These are phyloP conservation scores for Exidia glandulosa DNA, from an alignment of 768 basidiomycete species.

Conservation along the genomic window DNA sequence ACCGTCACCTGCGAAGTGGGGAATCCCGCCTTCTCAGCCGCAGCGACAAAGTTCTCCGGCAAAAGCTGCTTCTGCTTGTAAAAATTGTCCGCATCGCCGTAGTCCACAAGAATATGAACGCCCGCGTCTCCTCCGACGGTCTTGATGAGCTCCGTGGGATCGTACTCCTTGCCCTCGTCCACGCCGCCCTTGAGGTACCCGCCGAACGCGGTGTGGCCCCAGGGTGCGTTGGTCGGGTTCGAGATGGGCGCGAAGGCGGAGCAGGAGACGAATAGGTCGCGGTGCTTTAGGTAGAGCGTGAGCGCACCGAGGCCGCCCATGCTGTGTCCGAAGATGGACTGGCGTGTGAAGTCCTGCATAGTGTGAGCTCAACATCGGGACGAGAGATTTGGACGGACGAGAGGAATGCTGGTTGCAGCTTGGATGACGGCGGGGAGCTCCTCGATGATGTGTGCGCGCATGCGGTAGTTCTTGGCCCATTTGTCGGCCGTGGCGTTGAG, in stretches of 20 bases:
- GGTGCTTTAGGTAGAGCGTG: constrained; percentile 68
- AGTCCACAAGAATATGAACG: constrained; percentile 78
- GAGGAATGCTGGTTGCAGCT: constrained; percentile 51
- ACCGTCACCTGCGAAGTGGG: constrained; percentile 69
- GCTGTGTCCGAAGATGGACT: constrained; percentile 90
- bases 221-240: constrained; percentile 78
- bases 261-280: constrained; percentile 67
- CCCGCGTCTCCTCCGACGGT: constrained; percentile 32
- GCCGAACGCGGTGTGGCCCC: constrained; percentile 86
- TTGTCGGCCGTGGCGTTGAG: constrained; percentile 75
- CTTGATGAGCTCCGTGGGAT: constrained; percentile 75
- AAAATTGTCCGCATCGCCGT: constrained; percentile 74
- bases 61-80: constrained; percentile 79
- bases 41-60: constrained; percentile 79
- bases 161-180: constrained; percentile 69
- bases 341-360: constrained; percentile 62
- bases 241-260: constrained; percentile 83
- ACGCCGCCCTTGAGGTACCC: constrained; percentile 74
- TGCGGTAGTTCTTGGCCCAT: constrained; percentile 71
- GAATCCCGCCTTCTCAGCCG: constrained; percentile 62
- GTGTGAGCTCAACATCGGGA: not conserved
- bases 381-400: constrained; percentile 40
- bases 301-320: constrained; percentile 98
- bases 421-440: constrained; percentile 78
- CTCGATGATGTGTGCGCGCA: constrained; percentile 73